phyloP scores from a whole-genome alignment of 441 rosid species.

The Euphorbia celastroides region DNA sequence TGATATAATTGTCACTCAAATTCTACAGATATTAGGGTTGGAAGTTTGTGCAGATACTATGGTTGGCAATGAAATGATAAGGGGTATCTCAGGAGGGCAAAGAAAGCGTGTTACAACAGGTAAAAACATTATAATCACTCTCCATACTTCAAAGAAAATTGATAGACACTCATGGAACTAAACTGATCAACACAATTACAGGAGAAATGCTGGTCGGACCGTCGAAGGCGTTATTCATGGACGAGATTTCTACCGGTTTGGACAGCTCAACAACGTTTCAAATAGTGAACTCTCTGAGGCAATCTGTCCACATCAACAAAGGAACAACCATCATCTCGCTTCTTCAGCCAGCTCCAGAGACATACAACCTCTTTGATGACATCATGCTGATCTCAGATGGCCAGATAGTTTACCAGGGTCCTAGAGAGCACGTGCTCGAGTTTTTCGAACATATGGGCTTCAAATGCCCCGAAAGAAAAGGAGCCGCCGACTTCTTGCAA shows the following conservation, averaged over 20 bases:
- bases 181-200: conserved; percentile 5
- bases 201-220: conserved; percentile 83
- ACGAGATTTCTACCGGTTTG: conserved; percentile 71
- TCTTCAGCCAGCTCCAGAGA: conserved; percentile 86
- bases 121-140: background rate
- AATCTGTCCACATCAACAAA: conserved; percentile 46
- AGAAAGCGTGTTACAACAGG: conserved; percentile 78
- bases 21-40: conserved; percentile 59
- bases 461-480: conserved; percentile 73
- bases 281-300: conserved; percentile 53
- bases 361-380: conserved; percentile 73
- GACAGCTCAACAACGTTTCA: conserved; percentile 70
- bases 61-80: conserved; percentile 71
- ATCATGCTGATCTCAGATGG: conserved; percentile 64
- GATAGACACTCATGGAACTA: no score
- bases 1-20: background rate
- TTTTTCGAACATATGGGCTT: conserved; percentile 68
- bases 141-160: no score
- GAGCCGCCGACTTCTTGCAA: conserved; percentile 65
- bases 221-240: conserved; percentile 56
- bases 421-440: conserved; percentile 53
- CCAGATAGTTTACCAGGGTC: conserved; percentile 71
- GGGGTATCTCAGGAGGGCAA: conserved; percentile 84
- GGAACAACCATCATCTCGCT: conserved; percentile 69
- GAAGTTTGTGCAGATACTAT: conserved; percentile 70